Evolutionary conservation across 192 early-diverging fungal species (phyloP).

Genomic region (Umbelopsis sp.): DNA sequence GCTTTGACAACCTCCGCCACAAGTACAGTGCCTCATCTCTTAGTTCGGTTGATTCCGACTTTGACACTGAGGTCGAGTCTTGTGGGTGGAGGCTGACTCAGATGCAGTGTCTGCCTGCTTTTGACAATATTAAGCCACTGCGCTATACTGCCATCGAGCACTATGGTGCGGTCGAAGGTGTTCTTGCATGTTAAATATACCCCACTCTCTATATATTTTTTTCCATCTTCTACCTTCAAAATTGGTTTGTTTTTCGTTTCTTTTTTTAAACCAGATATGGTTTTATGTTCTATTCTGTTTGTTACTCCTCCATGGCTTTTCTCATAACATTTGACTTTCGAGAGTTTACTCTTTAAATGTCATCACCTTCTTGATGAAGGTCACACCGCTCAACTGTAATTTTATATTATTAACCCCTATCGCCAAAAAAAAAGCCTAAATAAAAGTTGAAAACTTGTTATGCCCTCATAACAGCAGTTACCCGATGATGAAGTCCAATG

Average conservation of each 20-base stretch:
- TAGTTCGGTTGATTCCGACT: neutral
- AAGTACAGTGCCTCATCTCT: neutral
- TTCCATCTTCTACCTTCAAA: too few species aligned
- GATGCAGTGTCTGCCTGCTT: conserved; percentile 10
- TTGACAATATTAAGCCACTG: conserved; percentile 2
- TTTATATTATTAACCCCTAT: too few species aligned
- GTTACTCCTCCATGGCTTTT: too few species aligned
- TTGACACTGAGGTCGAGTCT: neutral
- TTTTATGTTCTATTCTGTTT: too few species aligned
- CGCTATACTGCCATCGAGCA: neutral
- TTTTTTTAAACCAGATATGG: too few species aligned
- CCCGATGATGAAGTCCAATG: too few species aligned
- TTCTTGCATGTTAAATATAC: conserved; percentile 1
- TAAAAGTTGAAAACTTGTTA: neutral
- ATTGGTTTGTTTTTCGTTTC: too few species aligned
- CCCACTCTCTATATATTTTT: neutral
- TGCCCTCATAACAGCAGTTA: too few species aligned
- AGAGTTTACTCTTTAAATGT: neutral
- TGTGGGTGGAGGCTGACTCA: conserved; percentile 13
- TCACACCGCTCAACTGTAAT: neutral
- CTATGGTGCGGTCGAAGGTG: neutral
- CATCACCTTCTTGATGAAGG: conserved; percentile 6
- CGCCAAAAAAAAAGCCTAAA: neutral
- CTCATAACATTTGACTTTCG: too few species aligned
- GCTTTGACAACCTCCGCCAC: neutral